Evolutionary conservation across 2,329 filamentous ascomycete species (phyloP).

Genomic region (Aphanocladium album): DNA sequence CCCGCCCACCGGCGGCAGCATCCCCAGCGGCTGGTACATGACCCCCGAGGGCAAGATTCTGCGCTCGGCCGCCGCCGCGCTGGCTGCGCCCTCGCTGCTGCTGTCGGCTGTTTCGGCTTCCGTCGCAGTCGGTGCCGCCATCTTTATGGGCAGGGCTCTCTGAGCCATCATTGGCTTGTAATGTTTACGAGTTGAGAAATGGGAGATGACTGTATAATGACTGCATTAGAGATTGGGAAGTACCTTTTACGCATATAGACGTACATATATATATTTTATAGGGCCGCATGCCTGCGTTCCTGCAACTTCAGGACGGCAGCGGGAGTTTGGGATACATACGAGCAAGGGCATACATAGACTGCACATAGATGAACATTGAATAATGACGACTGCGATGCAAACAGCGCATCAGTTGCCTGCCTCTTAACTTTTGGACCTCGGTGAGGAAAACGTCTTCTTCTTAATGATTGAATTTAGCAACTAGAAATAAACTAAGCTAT

Average conservation of each 20-base stretch:
- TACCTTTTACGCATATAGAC: not conserved
- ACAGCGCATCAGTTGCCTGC: not conserved
- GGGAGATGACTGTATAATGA: not conserved
- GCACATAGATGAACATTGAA: conserved; percentile 1
- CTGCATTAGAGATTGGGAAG: not conserved
- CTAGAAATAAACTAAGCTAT: not conserved
- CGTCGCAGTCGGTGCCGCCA: conserved; percentile 16
- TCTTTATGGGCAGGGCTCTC: conserved; percentile 17
- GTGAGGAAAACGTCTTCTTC: no score
- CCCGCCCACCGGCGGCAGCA: conserved; percentile 47
- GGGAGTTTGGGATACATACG: not conserved
- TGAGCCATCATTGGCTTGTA: not conserved
- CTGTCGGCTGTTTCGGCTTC: conserved; percentile 23
- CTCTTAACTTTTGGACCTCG: not conserved
- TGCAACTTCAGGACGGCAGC: not conserved
- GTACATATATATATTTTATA: not conserved
- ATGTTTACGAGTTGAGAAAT: not conserved
- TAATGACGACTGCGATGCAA: not conserved
- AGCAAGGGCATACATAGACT: not conserved
- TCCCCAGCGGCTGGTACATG: conserved; percentile 79
- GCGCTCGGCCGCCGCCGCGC: conserved; percentile 46
- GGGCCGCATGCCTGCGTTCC: not conserved
- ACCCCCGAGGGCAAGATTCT: conserved; percentile 74
- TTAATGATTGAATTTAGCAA: not conserved
- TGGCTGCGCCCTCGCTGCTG: conserved; percentile 18